These are phyloP conservation scores for Skeletonema tropicum DNA, from an alignment of 108 stramenopile genomes.

Conservation along the genomic window DNA sequence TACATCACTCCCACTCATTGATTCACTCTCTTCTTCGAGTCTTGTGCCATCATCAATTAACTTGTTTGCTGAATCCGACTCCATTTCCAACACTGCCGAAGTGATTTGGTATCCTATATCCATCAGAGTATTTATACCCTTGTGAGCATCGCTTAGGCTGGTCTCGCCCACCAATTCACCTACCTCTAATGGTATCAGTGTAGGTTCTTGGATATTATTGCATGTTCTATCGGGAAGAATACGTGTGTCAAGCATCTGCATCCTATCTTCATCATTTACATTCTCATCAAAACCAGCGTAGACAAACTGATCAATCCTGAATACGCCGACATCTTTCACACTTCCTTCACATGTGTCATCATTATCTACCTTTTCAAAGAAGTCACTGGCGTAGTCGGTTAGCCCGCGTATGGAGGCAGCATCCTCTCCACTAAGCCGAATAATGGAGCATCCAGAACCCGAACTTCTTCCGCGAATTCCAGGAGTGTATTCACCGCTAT, in stretches of 20 bases:
- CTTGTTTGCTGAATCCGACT: slow-evolving; percentile 22
- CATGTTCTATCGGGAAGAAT: slow-evolving; percentile 3
- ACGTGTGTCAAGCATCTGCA: slow-evolving; percentile 39
- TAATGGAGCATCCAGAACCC: slow-evolving; percentile 33
- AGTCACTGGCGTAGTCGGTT: slow-evolving; percentile 23
- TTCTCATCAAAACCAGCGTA: slow-evolving; percentile 45
- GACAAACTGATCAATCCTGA: slow-evolving; percentile 27
- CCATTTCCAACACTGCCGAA: slow-evolving; percentile 43
- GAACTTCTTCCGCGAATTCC: slow-evolving; percentile 29
- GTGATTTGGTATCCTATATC: slow-evolving; percentile 47
- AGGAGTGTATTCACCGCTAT: not conserved
- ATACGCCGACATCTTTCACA: slow-evolving; percentile 35
- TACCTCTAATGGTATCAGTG: slow-evolving; percentile 33
- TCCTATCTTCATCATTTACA: slow-evolving; percentile 35
- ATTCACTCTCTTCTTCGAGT: not conserved
- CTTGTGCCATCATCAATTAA: slow-evolving; percentile 38
- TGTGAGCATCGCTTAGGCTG: slow-evolving; percentile 24
- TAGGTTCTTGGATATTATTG: not conserved
- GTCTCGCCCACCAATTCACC: slow-evolving; percentile 29
- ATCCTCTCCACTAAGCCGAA: slow-evolving; percentile 31
- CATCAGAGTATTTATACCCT: slow-evolving; percentile 36
- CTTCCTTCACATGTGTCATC: slow-evolving; percentile 11
- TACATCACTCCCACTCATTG: slow-evolving; percentile 3
- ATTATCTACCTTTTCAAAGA: slow-evolving; percentile 49
- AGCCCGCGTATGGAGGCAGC: slow-evolving; percentile 33